Evolutionary conservation across 2,329 filamentous ascomycete species (phyloP).

Genomic region (Ophiostoma pallidulum): DNA sequence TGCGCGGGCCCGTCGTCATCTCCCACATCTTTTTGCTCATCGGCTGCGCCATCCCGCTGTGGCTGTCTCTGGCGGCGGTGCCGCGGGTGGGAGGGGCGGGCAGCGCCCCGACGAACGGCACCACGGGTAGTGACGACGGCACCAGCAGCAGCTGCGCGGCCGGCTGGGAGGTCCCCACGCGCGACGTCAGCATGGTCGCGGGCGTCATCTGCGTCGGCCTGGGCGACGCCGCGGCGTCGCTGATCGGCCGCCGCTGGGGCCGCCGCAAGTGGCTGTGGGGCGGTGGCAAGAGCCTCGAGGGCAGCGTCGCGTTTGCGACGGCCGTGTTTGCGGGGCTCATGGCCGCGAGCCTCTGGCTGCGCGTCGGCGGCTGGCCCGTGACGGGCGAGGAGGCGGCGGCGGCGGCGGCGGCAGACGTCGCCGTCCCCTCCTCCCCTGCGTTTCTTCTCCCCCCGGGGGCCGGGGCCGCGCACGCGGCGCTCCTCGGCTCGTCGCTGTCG

Average conservation of each 20-base stretch:
- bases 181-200: conserved; percentile 82
- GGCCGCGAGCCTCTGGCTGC: conserved; percentile 63
- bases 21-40: conserved; percentile 94
- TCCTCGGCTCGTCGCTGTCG: no score
- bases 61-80: conserved; percentile 71
- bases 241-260: conserved; percentile 81
- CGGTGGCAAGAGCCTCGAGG: conserved; percentile 91
- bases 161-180: conserved; percentile 60
- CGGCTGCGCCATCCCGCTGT: conserved; percentile 88
- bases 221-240: conserved; percentile 84
- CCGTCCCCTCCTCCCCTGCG: no score
- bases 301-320: conserved; percentile 67
- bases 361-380: conserved; percentile 65
- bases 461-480: no score
- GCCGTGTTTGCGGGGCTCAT: conserved; percentile 71
- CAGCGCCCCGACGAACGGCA: no score
- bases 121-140: neutral
- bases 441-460: no score
- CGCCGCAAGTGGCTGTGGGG: conserved; percentile 92
- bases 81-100: conserved; percentile 47
- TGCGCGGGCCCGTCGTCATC: conserved; percentile 88
- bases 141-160: neutral
- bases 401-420: neutral
- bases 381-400: conserved; percentile 37
- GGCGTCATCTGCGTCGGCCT: conserved; percentile 92